Conservation (phyloP, 73 alveolate genomes). For the Halteria grandinella region DNA sequence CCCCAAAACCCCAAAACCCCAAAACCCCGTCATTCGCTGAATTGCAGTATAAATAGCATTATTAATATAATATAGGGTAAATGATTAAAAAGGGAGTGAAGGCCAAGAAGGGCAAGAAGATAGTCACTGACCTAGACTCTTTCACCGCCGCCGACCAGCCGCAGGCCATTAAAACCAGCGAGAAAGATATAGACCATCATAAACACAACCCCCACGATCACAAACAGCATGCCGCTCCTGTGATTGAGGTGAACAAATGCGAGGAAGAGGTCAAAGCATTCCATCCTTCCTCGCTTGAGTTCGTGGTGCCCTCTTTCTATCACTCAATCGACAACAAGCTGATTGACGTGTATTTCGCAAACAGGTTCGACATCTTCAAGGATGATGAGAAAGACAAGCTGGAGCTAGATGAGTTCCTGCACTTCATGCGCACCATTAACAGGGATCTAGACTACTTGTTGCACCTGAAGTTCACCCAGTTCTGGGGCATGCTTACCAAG, state of each 20-base stretch:
- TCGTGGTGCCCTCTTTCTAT: not conserved
- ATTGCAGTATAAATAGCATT: constrained; percentile 11
- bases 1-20: constrained; percentile 58
- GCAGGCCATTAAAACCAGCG: constrained; percentile 13
- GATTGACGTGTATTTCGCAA: constrained; percentile 26
- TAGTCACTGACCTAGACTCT: constrained; percentile 12
- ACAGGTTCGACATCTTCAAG: not conserved
- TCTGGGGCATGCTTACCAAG: constrained; percentile 27
- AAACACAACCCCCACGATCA: not conserved
- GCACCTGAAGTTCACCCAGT: constrained; percentile 6
- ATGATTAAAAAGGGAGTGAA: constrained; percentile 22
- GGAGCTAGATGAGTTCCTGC: constrained; percentile 7
- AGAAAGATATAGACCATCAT: constrained; percentile 3
- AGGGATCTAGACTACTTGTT: constrained; percentile 26
- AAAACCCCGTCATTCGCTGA: constrained; percentile 24
- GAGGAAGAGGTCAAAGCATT: constrained; percentile 16
- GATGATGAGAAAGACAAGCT: constrained; percentile 23
- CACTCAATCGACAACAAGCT: constrained; percentile 24
- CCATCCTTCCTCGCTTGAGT: constrained; percentile 9
- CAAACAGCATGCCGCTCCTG: not conserved
- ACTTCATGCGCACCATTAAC: not conserved
- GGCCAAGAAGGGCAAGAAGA: constrained; percentile 27
- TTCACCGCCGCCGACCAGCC: too few relatives aligned
- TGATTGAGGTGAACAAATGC: not conserved
- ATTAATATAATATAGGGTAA: not conserved